Base-by-base conservation (phyloP, 257 asterid genomes). In the Paulownia fortunei region DNA sequence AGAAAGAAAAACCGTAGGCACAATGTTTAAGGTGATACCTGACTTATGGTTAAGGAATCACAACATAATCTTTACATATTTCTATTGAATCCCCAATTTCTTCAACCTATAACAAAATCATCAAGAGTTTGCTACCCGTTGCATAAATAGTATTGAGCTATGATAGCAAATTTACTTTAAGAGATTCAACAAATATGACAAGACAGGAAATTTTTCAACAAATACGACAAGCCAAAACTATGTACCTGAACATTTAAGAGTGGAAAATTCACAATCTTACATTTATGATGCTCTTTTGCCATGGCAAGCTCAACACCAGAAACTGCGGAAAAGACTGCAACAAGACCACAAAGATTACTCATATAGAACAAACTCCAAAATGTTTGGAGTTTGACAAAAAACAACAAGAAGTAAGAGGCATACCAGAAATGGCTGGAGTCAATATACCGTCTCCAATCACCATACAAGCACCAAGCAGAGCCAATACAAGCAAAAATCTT, bases 391-490 rank as follows among this genome's bases (percentile, higher is more conserved):
- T 79, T 24, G 32, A 76, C 74, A 21, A 32, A 62, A 65, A 73
- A 36, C 27, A 74, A 54, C 44, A 54, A 47, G 2, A 68, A 12
- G 66, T 13, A 32, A 6, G 13, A 19, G 39, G 24, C 42, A 64
- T 81, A 93, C 98, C 98, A 39, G 98, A 93, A 82, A 93, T 84
- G 3, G 98, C 87, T 10, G 98, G 98, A 18, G 97, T 87, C 70
- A 93, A 87, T 66, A 93, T 89, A 70, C 98, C 98, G 81, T 93
- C 98, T 34, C 98, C 98, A 80, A 93, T 93, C 76, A 93, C 98
- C 98, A 93, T 93, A 93, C 98, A 93, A 90, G 98, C 98, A 67
- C 98, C 98, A 74, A 93, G 76, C 51, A 93, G 79, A 80, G 98
- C 94, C 92, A 93, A 82, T 8, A 91, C 39, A 74, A 93, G 91